Percentiles rank a stretch among this genome's conserved stretches.
Conservation (phyloP, 192 early-diverging fungal species). For the Linnemannia hyalina region DNA sequence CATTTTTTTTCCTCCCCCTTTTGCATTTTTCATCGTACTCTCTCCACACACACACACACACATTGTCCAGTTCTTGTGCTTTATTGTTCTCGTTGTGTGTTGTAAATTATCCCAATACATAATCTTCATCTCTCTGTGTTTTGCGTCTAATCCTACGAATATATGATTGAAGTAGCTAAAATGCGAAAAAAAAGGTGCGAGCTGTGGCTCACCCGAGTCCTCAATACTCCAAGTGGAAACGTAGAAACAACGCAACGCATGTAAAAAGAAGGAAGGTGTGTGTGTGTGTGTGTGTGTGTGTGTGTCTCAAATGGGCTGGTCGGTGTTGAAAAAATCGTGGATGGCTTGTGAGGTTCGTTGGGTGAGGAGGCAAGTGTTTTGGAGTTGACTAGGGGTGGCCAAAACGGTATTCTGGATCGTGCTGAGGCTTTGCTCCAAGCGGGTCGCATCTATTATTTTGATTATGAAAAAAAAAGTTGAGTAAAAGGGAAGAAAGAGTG, state of each 20-base stretch:
- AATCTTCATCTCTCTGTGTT: neutral
- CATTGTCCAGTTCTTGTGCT: neutral
- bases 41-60: neutral
- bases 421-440: neutral
- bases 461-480: no score
- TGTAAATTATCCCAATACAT: constrained; percentile 3
- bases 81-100: neutral
- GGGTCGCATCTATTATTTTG: constrained; percentile 1
- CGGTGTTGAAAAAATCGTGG: constrained; percentile 25
- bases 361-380: constrained; percentile 1
- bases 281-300: no score
- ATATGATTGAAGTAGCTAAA: no score
- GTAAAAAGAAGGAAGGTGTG: no score
- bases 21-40: neutral
- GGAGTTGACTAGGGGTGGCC: constrained; percentile 10
- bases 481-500: neutral
- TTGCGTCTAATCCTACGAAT: neutral
- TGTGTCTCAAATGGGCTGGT: constrained; percentile 16
- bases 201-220: neutral
- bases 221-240: neutral
- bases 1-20: neutral
- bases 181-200: neutral
- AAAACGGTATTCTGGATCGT: constrained; percentile 20
- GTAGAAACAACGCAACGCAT: neutral
- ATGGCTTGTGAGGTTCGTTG: neutral